Percentiles rank a stretch among this genome's conserved stretches.
These are phyloP conservation scores for Curvularia spicifera DNA, from an alignment of 2,329 filamentous ascomycete species.

Conservation along the genomic window DNA sequence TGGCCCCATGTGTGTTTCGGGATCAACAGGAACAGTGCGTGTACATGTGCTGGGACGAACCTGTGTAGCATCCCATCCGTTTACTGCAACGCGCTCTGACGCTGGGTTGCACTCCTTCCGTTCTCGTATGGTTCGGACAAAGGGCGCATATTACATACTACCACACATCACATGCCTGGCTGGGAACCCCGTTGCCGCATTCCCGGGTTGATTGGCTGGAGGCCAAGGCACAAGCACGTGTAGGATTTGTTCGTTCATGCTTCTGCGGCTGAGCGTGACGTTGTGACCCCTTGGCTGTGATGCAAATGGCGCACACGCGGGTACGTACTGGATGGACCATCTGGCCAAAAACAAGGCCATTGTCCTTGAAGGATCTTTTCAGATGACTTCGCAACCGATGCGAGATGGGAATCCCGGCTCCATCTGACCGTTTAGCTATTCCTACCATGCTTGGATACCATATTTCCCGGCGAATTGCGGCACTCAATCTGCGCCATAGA, in stretches of 20 bases:
- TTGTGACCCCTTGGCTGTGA: slow-evolving; percentile 3
- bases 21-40: slow-evolving; percentile 24
- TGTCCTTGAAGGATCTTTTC: slow-evolving; percentile 1
- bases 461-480: not conserved
- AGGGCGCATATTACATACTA: slow-evolving; percentile 3
- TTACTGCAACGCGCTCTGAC: slow-evolving; percentile 11
- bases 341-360: not conserved
- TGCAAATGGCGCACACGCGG: slow-evolving; percentile 9
- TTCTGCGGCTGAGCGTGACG: slow-evolving; percentile 11
- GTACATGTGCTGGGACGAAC: slow-evolving; percentile 4
- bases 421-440: not conserved
- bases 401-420: not conserved
- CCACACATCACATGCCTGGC: slow-evolving; percentile 1
- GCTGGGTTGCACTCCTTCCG: not conserved
- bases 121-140: not conserved
- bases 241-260: slow-evolving; percentile 2
- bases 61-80: slow-evolving; percentile 2
- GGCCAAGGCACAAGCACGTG: not conserved
- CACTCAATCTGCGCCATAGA: not conserved
- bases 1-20: slow-evolving; percentile 18
- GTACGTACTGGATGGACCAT: not conserved
- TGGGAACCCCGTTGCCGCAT: slow-evolving; percentile 2
- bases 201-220: slow-evolving; percentile 3
- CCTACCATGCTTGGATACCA: not conserved
- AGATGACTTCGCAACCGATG: slow-evolving; percentile 7